Evolutionary conservation across 2,329 filamentous ascomycete genomes (phyloP), one percentile per base, ranked within the genome.

Genomic region (Calonectria crousiana): DNA sequence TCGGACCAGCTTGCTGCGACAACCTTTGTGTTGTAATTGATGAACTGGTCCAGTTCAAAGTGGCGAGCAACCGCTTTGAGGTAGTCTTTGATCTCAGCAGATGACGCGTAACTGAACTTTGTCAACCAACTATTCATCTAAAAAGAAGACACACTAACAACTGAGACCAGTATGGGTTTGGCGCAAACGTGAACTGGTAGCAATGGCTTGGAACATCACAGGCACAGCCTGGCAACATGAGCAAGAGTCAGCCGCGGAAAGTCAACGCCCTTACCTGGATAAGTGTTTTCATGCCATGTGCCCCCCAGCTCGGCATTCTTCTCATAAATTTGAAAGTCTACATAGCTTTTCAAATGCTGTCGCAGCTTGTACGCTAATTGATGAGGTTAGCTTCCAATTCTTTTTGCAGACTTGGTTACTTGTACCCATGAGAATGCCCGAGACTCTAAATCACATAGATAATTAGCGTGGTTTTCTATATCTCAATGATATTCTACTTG

Each of bases 271-370:
- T 36, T 32, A 74, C 74, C 74, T 51, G 74, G 74, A 60, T 76
- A 76, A 10, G 47, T 58, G 52, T 88, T 88, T 73, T 88, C 86
- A 49, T 79, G 85, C 86, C 87, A 88, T 6, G 87, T 88, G 3
- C 87, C 87, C 6, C 84, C 83, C 0, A 88, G 80, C 51, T 87
- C 85, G 1, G 79, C 28, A 67, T 87, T 87, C 76, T 88, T 87
- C 77, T 88, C 87, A 64, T 86, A 88, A 1, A 88, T 74, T 4
- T 78, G 67, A 44, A 79, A 78, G 23, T 79, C 74, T 10, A 79
- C 74, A 62, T 74, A 73, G 18, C 73, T 67, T 28, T 58, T 68
- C n/a, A 79, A 44, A 53, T 79, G 68, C 6, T 69, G 73, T 13
- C 72, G 67, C 6, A 79, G 58, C 41, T 79, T 79, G 49, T 76